Conservation (phyloP, 805 yeast species). For the Komagataella ulmi region DNA sequence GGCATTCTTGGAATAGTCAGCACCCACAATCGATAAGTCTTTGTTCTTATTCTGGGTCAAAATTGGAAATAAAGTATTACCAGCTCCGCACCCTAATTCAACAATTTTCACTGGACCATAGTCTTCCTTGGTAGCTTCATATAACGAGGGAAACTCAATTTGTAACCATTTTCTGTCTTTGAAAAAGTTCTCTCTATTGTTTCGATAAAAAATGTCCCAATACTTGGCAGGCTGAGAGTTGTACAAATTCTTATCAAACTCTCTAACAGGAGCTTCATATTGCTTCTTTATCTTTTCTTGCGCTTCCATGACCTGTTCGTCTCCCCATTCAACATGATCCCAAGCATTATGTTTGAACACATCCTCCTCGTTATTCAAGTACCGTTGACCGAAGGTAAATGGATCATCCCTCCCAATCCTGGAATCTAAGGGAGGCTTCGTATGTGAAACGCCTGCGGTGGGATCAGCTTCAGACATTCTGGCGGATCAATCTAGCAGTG, state of each 20-base stretch:
- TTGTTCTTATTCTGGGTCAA: constrained; percentile 72
- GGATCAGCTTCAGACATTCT: not conserved
- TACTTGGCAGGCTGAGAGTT: constrained; percentile 82
- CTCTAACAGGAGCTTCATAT: constrained; percentile 72
- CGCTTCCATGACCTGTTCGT: constrained; percentile 70
- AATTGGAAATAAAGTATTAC: constrained; percentile 91
- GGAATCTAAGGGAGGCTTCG: constrained; percentile 35
- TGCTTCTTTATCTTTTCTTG: constrained; percentile 63
- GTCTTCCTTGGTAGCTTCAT: constrained; percentile 61
- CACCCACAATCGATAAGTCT: constrained; percentile 63
- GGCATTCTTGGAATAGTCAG: constrained; percentile 83
- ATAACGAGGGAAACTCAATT: constrained; percentile 82
- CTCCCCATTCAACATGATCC: constrained; percentile 98
- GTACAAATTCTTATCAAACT: constrained; percentile 66
- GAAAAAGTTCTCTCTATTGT: constrained; percentile 87
- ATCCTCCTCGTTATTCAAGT: constrained; percentile 54
- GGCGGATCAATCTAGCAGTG: not conserved
- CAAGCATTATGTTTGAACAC: constrained; percentile 92
- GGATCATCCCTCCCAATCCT: constrained; percentile 80
- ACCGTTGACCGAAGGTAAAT: constrained; percentile 84
- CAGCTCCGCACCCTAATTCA: constrained; percentile 98
- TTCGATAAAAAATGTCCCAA: constrained; percentile 90
- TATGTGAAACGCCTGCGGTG: constrained; percentile 2
- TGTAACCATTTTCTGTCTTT: constrained; percentile 95
- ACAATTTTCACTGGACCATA: constrained; percentile 62